Percentiles rank a stretch among this genome's conserved stretches.
Evolutionary conservation across 129 eudicot genomes (phyloP).

Genomic region (Chrysanthemum seticuspe): DNA sequence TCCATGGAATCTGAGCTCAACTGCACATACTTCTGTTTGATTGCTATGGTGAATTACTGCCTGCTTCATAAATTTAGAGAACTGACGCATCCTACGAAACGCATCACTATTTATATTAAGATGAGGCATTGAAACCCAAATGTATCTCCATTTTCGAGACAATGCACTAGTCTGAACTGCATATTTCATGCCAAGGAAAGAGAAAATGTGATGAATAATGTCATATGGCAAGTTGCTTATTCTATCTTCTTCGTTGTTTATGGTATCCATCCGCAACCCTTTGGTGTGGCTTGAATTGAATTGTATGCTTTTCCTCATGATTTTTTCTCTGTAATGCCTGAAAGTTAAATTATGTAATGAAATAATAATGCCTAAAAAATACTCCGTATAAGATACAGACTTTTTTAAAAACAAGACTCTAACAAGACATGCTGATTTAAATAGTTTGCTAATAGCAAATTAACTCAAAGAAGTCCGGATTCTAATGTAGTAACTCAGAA

Average conservation of each 20-base stretch:
- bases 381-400: too few species aligned
- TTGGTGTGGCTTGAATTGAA: not conserved
- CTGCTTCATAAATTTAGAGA: not conserved
- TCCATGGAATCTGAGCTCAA: not conserved
- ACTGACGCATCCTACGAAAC: not conserved
- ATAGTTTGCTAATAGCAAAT: too few species aligned
- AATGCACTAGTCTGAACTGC: not conserved
- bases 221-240: slow-evolving; percentile 16
- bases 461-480: too few species aligned
- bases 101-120: not conserved
- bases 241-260: not conserved
- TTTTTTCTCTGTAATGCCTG: not conserved
- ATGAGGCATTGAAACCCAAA: slow-evolving; percentile 3
- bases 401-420: too few species aligned
- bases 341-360: not conserved
- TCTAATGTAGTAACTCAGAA: too few species aligned
- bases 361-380: not conserved
- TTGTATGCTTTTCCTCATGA: not conserved
- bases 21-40: not conserved
- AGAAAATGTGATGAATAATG: slow-evolving; percentile 18
- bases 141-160: slow-evolving; percentile 1
- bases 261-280: not conserved
- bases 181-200: slow-evolving; percentile 13
- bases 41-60: not conserved
- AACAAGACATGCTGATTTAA: too few species aligned